Base-by-base conservation (phyloP, 148 eudicot genomes). In the Silene conica region DNA sequence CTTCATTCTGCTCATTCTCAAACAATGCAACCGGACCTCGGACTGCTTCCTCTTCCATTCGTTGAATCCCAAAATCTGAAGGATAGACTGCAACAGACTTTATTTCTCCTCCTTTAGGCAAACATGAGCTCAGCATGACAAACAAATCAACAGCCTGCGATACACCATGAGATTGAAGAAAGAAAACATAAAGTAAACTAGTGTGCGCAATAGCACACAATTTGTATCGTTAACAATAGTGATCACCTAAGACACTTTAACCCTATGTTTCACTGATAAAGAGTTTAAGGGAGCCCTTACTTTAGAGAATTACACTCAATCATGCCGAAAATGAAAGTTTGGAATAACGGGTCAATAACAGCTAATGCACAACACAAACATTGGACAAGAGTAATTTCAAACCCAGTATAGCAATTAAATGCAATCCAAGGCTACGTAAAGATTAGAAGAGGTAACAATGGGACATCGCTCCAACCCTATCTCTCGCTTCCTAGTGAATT, bases 21-120 rank as follows among this genome's bases (percentile, higher is more conserved):
- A 90, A 95, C 71, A 95, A 80, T 56, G 84, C 92, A 76, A 83
- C 87, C 26, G 99, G 99, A 78, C 99, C 99, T 76, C 71, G 88
- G n/a, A 86, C 74, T 41, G 93, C 99, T 83, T 95, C 99, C 85
- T 95, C 97, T 85, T 86, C 89, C 97, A 95, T 90, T 18, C 94
- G 92, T 77, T 92, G 80, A 67, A 92, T 85, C 69, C 99, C 99
- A 82, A 95, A 95, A 68, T 95, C 99, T 31, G 99, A 90, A 79
- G 99, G 99, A 85, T 95, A 95, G 66, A 95, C 94, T 69, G 94
- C 25, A n/a, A 92, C 97, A 19, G 96, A 86, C 77, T 82, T 67
- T 55, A 95, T 87, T 69, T 85, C 80, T 22, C 97, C 99, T 66
- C 78, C 89, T 82, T 90, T 89, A 22, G 92, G 96, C 64, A 95